Conservation (phyloP, 169 alveolate species). For the Fabrea salina region DNA sequence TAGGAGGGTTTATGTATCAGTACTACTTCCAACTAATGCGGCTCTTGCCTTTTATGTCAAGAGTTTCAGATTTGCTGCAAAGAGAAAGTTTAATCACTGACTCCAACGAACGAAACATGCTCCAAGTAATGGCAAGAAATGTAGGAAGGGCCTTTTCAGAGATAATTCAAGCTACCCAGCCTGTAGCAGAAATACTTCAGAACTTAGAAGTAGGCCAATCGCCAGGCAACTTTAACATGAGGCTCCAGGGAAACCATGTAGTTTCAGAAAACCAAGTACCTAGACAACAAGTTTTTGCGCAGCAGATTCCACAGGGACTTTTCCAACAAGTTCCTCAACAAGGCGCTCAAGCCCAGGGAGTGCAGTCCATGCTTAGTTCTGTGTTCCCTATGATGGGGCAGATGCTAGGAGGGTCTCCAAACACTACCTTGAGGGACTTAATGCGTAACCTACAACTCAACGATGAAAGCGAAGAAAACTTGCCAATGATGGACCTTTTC, state of each 20-base stretch:
- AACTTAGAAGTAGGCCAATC: constrained; percentile 1
- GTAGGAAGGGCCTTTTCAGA: constrained; percentile 6
- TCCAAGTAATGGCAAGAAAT: background rate
- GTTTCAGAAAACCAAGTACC: background rate
- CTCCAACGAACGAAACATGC: background rate
- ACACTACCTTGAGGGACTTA: constrained; percentile 4
- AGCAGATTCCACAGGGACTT: background rate
- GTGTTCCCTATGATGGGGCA: constrained; percentile 15
- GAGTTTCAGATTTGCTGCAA: constrained; percentile 11
- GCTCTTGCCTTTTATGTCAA: constrained; percentile 25
- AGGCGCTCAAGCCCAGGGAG: background rate
- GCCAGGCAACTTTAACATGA: constrained; percentile 21
- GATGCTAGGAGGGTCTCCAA: background rate
- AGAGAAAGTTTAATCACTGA: constrained; percentile 20
- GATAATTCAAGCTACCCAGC: constrained; percentile 1
- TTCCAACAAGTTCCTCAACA: background rate
- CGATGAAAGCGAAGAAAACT: constrained; percentile 11
- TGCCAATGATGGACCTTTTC: constrained; percentile 32
- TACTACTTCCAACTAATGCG: constrained; percentile 22
- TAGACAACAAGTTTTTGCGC: background rate
- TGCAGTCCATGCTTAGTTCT: background rate
- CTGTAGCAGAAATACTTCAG: background rate
- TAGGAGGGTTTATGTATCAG: constrained; percentile 21
- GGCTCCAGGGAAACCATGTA: background rate
- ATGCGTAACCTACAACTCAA: background rate